phyloP scores from a whole-genome alignment of 1,139 yeast species.

The Waltiozyma solani region DNA sequence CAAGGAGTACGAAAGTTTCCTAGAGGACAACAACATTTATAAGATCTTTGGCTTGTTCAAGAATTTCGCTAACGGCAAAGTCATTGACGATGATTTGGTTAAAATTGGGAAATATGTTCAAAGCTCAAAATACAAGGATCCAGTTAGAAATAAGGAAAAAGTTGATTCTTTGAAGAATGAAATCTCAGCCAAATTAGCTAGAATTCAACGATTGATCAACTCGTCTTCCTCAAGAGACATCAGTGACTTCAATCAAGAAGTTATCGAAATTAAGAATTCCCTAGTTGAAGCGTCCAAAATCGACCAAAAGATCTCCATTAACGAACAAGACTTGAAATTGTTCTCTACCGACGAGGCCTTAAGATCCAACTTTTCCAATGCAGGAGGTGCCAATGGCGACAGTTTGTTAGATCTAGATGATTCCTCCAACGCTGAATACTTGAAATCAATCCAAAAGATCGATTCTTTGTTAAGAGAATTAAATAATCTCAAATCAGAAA shows the following conservation, averaged over 20 bases:
- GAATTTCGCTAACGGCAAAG: conserved; percentile 20
- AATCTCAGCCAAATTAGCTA: conserved; percentile 19
- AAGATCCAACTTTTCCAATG: not conserved
- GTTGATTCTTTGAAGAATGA: conserved; percentile 27
- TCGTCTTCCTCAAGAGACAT: conserved; percentile 28
- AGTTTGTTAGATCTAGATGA: conserved; percentile 15
- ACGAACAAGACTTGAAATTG: not conserved
- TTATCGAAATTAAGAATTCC: conserved; percentile 24
- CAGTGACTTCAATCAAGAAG: conserved; percentile 9
- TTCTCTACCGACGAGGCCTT: not conserved
- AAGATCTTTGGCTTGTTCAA: conserved; percentile 49
- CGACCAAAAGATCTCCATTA: conserved; percentile 42
- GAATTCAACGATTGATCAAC: conserved; percentile 20
- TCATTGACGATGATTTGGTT: conserved; percentile 12
- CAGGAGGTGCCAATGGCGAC: conserved; percentile 3
- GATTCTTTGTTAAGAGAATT: conserved; percentile 20
- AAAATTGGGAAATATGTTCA: conserved; percentile 20
- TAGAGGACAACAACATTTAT: conserved; percentile 76
- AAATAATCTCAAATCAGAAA: conserved; percentile 35
- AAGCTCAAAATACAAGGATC: conserved; percentile 19
- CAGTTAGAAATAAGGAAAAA: conserved; percentile 18
- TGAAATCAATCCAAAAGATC: conserved; percentile 11
- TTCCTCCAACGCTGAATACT: conserved; percentile 6
- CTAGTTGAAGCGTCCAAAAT: conserved; percentile 60
- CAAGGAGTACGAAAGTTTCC: conserved; percentile 65